Percentiles rank a stretch among this genome's conserved stretches.
phyloP scores from a whole-genome alignment of 2,329 filamentous ascomycete species.

The Septoria petroselini region DNA sequence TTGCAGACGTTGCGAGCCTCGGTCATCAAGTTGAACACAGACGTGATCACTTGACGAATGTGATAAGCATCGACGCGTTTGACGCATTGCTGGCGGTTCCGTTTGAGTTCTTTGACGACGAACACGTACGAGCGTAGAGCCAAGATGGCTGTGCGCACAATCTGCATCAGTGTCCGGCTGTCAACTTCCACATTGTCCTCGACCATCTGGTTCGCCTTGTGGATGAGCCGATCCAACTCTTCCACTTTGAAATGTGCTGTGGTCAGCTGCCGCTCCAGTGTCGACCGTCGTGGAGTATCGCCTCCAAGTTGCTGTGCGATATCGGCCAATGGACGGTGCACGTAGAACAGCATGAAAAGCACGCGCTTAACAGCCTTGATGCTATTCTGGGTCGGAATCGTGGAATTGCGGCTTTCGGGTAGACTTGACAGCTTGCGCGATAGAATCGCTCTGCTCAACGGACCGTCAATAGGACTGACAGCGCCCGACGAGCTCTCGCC shows the following conservation, averaged over 20 bases:
- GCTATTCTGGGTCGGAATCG: constrained; percentile 25
- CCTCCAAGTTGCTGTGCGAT: constrained; percentile 44
- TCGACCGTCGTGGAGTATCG: constrained; percentile 46
- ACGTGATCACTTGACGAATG: constrained; percentile 57
- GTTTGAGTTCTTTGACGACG: constrained; percentile 49
- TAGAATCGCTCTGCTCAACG: constrained; percentile 23
- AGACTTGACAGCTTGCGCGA: constrained; percentile 29
- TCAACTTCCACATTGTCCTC: constrained; percentile 49
- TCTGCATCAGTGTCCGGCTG: constrained; percentile 43
- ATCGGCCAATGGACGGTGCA: constrained; percentile 31
- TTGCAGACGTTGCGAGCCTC: constrained; percentile 60
- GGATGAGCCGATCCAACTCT: constrained; percentile 51
- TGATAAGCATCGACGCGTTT: constrained; percentile 55
- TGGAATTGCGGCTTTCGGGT: constrained; percentile 31
- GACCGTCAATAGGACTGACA: constrained; percentile 35
- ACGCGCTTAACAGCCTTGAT: constrained; percentile 33
- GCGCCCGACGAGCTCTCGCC: constrained; percentile 35
- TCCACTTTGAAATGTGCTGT: constrained; percentile 56
- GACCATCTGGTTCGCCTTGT: constrained; percentile 43
- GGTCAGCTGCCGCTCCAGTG: constrained; percentile 56
- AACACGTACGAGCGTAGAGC: constrained; percentile 51
- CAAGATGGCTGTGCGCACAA: constrained; percentile 45
- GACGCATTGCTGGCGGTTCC: constrained; percentile 52
- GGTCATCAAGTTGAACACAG: constrained; percentile 57
- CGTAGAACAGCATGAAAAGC: constrained; percentile 31